These are phyloP conservation scores for Colletotrichum sublineola DNA, from an alignment of 2,329 filamentous ascomycete species.

Conservation along the genomic window DNA sequence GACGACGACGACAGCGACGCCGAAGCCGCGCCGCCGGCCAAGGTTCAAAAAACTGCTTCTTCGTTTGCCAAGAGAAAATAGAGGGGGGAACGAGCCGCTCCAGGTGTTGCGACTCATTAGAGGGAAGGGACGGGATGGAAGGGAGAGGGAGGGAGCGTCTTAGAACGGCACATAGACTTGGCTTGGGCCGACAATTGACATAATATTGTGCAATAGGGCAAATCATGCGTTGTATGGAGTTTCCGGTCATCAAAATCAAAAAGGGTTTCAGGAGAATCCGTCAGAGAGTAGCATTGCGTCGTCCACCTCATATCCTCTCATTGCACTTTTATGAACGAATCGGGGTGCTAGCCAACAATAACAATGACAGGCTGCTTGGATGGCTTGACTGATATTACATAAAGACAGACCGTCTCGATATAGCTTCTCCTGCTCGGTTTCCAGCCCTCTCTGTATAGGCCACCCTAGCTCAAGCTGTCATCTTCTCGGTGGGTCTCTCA, in stretches of 20 bases:
- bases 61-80: conserved; percentile 55
- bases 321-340: not conserved
- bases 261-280: conserved; percentile 7
- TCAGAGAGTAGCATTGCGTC: too few species aligned
- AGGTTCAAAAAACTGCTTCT: conserved; percentile 57
- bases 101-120: conserved; percentile 6
- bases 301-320: not conserved
- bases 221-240: conserved; percentile 32
- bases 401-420: not conserved
- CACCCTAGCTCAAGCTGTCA: not conserved
- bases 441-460: too few species aligned
- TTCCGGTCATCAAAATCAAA: conserved; percentile 30
- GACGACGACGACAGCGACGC: conserved; percentile 69
- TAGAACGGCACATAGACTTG: conserved; percentile 42
- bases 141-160: not conserved
- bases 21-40: conserved; percentile 62
- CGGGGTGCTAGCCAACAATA: not conserved
- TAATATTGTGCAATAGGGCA: conserved; percentile 40
- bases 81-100: conserved; percentile 30
- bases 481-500: conserved; percentile 1
- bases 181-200: conserved; percentile 41
- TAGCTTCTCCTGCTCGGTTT: not conserved
- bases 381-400: not conserved
- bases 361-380: not conserved
- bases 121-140: not conserved